Evolutionary conservation across 169 alveolate species (phyloP).

Genomic region (Eimeria necatrix): DNA sequence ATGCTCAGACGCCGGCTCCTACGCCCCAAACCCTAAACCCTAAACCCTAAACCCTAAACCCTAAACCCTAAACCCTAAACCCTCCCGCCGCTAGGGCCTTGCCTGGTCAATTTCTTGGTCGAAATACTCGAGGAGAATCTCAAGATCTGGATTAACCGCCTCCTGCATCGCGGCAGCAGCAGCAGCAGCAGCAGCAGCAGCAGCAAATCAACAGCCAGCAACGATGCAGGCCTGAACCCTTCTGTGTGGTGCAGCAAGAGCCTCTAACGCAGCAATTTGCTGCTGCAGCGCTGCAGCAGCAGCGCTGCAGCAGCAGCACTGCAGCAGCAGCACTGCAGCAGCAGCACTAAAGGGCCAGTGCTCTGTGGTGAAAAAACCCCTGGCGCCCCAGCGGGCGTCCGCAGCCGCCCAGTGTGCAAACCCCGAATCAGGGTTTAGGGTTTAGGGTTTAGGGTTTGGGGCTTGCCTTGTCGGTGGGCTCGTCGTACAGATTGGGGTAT

Average conservation of each 20-base stretch:
- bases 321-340: slow-evolving; percentile 42
- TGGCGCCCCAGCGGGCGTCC: not conserved
- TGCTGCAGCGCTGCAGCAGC: too few species aligned
- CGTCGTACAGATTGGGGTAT: slow-evolving; percentile 75
- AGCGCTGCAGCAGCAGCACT: slow-evolving; percentile 33
- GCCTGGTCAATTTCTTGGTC: slow-evolving; percentile 93
- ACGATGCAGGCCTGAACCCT: too few species aligned
- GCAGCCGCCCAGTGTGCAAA: not conserved
- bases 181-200: slow-evolving; percentile 39
- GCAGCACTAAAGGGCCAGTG: not conserved
- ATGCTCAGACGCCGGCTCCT: too few species aligned
- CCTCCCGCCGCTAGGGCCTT: not conserved
- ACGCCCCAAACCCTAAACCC: not conserved
- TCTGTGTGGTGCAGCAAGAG: too few species aligned
- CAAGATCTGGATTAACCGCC: slow-evolving; percentile 87
- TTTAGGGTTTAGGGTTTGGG: slow-evolving; percentile 17
- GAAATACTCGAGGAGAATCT: slow-evolving; percentile 90
- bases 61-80: not conserved
- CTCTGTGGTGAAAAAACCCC: not conserved
- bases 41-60: slow-evolving; percentile 1
- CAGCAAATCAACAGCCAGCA: too few species aligned
- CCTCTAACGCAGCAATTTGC: too few species aligned
- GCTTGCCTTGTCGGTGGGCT: slow-evolving; percentile 49
- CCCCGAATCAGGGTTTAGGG: slow-evolving; percentile 3
- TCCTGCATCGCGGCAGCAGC: slow-evolving; percentile 73